Percentiles rank a stretch among this genome's conserved stretches.
These are phyloP conservation scores for Ganoderma sp. DNA, from an alignment of 1,284 basidiomycete genomes.

Conservation along the genomic window DNA sequence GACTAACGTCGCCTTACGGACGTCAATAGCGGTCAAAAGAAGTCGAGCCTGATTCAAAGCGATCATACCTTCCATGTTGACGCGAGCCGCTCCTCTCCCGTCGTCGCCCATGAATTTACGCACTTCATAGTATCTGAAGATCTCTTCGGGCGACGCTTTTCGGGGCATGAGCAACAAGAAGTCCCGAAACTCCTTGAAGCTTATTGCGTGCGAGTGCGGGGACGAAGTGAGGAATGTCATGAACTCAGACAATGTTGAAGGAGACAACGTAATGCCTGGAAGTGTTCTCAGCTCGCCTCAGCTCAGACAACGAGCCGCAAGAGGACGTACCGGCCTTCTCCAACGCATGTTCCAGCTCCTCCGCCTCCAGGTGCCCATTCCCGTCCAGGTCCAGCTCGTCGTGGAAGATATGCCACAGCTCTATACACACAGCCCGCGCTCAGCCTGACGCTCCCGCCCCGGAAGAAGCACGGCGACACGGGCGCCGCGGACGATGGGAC, in stretches of 20 bases:
- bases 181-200: slow-evolving; percentile 88
- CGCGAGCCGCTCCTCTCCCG: slow-evolving; percentile 76
- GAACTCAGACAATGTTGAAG: slow-evolving; percentile 76
- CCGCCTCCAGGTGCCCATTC: slow-evolving; percentile 79
- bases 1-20: slow-evolving; percentile 70
- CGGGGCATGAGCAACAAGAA: slow-evolving; percentile 88
- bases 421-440: slow-evolving; percentile 46
- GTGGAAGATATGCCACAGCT: slow-evolving; percentile 90
- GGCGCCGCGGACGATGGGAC: slow-evolving; percentile 25
- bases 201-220: slow-evolving; percentile 71
- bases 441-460: slow-evolving; percentile 5
- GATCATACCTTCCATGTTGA: slow-evolving; percentile 84
- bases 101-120: slow-evolving; percentile 77
- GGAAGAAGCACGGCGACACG: background rate
- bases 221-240: slow-evolving; percentile 79
- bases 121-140: slow-evolving; percentile 87
- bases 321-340: slow-evolving; percentile 68
- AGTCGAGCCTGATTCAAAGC: slow-evolving; percentile 1
- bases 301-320: slow-evolving; percentile 10
- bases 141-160: slow-evolving; percentile 81
- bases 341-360: slow-evolving; percentile 75
- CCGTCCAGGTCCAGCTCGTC: slow-evolving; percentile 86
- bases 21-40: slow-evolving; percentile 27
- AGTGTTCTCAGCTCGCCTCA: slow-evolving; percentile 15
- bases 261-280: slow-evolving; percentile 72